These are phyloP conservation scores for Excoecaria cochinchinensis DNA, from an alignment of 345 rosid genomes.

Conservation along the genomic window DNA sequence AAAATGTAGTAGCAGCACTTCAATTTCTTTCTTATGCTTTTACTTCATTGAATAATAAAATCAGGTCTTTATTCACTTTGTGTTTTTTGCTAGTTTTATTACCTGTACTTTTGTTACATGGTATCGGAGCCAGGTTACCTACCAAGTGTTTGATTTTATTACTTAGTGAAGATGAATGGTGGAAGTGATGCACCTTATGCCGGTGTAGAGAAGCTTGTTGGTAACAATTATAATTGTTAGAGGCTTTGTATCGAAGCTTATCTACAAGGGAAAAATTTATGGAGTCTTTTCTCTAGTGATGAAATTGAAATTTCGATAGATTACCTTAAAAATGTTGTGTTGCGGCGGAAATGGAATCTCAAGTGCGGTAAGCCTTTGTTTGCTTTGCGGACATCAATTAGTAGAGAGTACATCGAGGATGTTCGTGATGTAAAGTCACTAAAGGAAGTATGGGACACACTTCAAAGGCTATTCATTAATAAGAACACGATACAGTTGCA, in stretches of 20 bases:
- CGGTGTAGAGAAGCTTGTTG: not conserved
- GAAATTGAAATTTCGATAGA: not conserved
- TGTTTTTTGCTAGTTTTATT: too few relatives aligned
- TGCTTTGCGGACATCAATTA: not conserved
- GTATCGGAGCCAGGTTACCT: not conserved
- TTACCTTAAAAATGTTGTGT: not conserved
- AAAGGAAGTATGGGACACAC: too few relatives aligned
- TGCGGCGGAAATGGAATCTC: not conserved
- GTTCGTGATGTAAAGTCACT: constrained; percentile 11
- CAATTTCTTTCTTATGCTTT: too few relatives aligned
- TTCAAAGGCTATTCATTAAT: not conserved
- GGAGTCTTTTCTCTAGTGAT: constrained; percentile 1
- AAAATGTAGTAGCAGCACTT: too few relatives aligned
- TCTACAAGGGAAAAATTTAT: constrained; percentile 10
- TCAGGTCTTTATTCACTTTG: too few relatives aligned
- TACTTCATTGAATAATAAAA: too few relatives aligned
- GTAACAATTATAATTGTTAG: constrained; percentile 11
- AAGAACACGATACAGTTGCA: not conserved
- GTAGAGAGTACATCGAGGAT: constrained; percentile 19
- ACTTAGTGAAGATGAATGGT: not conserved
- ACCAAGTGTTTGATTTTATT: too few relatives aligned
- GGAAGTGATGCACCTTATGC: not conserved
- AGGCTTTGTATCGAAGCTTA: constrained; percentile 6
- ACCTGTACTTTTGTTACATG: too few relatives aligned
- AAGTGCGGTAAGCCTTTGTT: not conserved